These are phyloP conservation scores for Polytrichum formosum DNA, from an alignment of 225 moss, liverwort and hornwort genomes.

Conservation along the genomic window DNA sequence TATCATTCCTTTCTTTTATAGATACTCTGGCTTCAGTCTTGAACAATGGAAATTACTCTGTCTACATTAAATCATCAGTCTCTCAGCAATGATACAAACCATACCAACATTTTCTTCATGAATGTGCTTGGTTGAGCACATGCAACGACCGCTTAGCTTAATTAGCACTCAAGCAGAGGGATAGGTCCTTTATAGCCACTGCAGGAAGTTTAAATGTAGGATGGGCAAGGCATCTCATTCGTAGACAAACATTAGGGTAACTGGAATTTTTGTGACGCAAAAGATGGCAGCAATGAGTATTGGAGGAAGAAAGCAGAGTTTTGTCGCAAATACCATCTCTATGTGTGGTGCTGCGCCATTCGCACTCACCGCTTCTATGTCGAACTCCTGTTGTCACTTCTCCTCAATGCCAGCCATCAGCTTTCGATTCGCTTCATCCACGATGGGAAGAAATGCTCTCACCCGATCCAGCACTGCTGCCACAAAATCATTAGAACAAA, in stretches of 20 bases:
- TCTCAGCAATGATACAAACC: too few species aligned
- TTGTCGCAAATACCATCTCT: constrained; percentile 57
- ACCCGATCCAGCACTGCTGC: constrained; percentile 67
- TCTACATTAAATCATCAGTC: too few species aligned
- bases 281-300: not conserved
- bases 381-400: constrained; percentile 68
- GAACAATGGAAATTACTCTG: too few species aligned
- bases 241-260: not conserved
- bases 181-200: too few species aligned
- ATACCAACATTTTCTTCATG: too few species aligned
- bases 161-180: too few species aligned
- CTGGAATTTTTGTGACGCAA: not conserved
- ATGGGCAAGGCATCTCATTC: too few species aligned
- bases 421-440: constrained; percentile 74
- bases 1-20: too few species aligned
- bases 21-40: too few species aligned
- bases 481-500: not conserved
- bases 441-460: constrained; percentile 70
- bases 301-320: not conserved
- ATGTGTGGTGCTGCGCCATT: constrained; percentile 57
- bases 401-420: constrained; percentile 71
- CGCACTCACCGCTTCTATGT: constrained; percentile 62
- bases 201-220: not conserved
- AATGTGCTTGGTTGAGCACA: too few species aligned
- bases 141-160: too few species aligned